Conservation (phyloP, 352 stramenopile genomes). For the Phytophthora hybrid region DNA sequence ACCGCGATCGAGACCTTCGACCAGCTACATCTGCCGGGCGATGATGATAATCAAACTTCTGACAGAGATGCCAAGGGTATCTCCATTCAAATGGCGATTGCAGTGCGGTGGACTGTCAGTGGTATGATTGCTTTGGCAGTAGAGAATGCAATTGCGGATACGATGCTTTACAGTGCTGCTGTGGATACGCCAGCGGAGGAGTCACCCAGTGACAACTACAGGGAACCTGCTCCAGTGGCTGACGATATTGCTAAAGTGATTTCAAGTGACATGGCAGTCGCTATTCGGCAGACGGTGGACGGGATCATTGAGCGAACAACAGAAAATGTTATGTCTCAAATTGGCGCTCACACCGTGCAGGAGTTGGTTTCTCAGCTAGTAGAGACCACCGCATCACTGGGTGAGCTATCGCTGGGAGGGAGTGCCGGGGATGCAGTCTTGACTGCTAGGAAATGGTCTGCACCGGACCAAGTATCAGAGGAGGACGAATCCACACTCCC, state of each 20-base stretch:
- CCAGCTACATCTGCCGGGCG: constrained; percentile 10
- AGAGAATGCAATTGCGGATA: constrained; percentile 39
- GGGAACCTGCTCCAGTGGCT: not conserved
- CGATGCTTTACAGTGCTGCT: not conserved
- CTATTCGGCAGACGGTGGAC: constrained; percentile 42
- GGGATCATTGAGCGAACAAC: constrained; percentile 38
- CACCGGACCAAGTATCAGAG: not conserved
- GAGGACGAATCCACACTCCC: constrained; percentile 32
- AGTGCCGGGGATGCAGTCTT: not conserved
- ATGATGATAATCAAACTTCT: constrained; percentile 16
- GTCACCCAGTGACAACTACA: not conserved
- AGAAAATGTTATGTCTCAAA: constrained; percentile 28
- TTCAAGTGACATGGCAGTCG: constrained; percentile 37
- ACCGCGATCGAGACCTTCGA: constrained; percentile 32
- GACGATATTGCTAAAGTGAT: constrained; percentile 19
- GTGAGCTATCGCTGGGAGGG: not conserved
- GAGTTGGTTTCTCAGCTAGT: constrained; percentile 24
- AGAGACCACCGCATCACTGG: not conserved
- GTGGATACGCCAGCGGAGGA: not conserved
- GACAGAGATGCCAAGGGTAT: constrained; percentile 19
- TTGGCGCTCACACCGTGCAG: constrained; percentile 15
- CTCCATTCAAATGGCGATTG: constrained; percentile 57
- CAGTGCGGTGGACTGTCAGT: constrained; percentile 51
- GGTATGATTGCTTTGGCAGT: constrained; percentile 53
- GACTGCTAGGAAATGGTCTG: not conserved